Conservation (phyloP, 192 early-diverging fungal species). For the Coemansia sp. region DNA sequence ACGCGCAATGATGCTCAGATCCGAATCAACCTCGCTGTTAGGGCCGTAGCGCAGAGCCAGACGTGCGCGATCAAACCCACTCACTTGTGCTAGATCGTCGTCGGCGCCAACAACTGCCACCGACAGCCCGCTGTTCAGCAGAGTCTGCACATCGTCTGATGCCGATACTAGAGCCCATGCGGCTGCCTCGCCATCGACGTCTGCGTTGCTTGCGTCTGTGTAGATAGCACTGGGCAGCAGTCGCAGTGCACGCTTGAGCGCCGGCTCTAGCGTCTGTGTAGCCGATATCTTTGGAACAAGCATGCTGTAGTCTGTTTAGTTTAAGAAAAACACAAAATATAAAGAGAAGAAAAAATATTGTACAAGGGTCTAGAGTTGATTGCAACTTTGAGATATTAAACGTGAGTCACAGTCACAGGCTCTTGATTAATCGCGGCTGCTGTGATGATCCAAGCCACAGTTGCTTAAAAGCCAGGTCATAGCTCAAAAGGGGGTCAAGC, state of each 20-base stretch:
- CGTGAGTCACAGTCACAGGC: background rate
- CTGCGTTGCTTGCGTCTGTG: slow-evolving; percentile 19
- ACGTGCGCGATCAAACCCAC: slow-evolving; percentile 20
- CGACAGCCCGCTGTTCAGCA: slow-evolving; percentile 42
- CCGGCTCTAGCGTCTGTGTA: slow-evolving; percentile 8
- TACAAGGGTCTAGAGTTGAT: background rate
- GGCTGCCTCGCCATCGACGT: background rate
- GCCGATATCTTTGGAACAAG: slow-evolving; percentile 43
- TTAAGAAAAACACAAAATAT: background rate
- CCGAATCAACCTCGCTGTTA: slow-evolving; percentile 3
- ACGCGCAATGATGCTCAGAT: background rate
- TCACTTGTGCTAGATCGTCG: background rate
- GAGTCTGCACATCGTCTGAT: slow-evolving; percentile 14
- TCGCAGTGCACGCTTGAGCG: slow-evolving; percentile 16
- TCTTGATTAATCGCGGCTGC: background rate
- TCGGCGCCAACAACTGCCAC: slow-evolving; percentile 27
- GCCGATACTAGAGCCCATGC: slow-evolving; percentile 22
- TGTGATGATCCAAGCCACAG: background rate
- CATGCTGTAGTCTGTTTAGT: slow-evolving; percentile 10
- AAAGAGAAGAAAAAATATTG: background rate
- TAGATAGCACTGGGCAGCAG: slow-evolving; percentile 23
- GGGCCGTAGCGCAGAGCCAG: slow-evolving; percentile 33
- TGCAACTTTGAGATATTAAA: background rate
- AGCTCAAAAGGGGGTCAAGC: background rate
- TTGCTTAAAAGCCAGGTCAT: background rate